Evolutionary conservation across 192 early-diverging fungal genomes (phyloP).

Genomic region (Linnemannia elongata): DNA sequence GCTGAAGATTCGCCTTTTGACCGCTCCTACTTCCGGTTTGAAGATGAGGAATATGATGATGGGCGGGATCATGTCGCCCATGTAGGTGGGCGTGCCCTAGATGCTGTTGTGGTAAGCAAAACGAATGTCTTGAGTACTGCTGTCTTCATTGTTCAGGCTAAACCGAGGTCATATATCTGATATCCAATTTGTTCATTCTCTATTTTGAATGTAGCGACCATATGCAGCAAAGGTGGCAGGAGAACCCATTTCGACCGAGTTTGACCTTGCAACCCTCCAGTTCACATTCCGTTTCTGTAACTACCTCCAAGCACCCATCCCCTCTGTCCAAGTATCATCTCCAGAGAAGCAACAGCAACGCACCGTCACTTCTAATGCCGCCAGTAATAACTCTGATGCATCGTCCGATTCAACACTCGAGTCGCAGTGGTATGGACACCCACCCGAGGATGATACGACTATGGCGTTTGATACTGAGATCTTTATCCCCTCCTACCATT

Average conservation of each 20-base stretch:
- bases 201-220: conserved; percentile 64
- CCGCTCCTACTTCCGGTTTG: conserved; percentile 46
- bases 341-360: conserved; percentile 9
- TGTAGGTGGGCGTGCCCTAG: conserved; percentile 81
- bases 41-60: conserved; percentile 46
- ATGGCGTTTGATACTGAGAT: conserved; percentile 72
- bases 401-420: conserved; percentile 1
- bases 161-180: neutral
- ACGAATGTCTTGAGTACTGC: neutral
- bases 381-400: conserved; percentile 8
- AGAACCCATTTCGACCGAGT: conserved; percentile 68
- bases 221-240: conserved; percentile 85
- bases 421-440: conserved; percentile 30
- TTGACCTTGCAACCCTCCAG: conserved; percentile 70
- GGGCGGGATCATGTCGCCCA: conserved; percentile 66
- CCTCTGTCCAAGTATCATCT: conserved; percentile 19
- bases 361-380: neutral
- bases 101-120: conserved; percentile 76
- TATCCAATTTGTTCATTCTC: neutral
- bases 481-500: conserved; percentile 83
- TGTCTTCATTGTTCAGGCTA: neutral
- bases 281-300: conserved; percentile 74
- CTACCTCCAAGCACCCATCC: conserved; percentile 48
- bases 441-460: conserved; percentile 24
- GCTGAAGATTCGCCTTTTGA: conserved; percentile 42